A percentile compares a stretch with the other conserved stretches of the same genome.
Conservation (phyloP, 2,329 filamentous ascomycete genomes). For the Pseudocercospora macadamiae region DNA sequence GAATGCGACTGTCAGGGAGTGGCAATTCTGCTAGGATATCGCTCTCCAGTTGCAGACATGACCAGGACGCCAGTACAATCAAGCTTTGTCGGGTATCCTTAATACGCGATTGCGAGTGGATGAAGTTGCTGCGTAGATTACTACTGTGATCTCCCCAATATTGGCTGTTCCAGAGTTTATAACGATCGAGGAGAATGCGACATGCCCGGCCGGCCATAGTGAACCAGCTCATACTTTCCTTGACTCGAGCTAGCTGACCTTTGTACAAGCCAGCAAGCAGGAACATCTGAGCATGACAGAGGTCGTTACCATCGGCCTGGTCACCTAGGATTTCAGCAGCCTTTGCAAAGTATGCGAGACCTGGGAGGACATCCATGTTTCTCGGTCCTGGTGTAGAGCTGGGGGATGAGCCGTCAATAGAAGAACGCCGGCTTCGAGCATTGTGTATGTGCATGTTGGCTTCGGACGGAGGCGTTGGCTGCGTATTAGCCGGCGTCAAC, state of each 20-base stretch:
- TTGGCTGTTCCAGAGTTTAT: constrained; percentile 45
- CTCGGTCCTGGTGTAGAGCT: constrained; percentile 21
- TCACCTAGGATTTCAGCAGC: constrained; percentile 85
- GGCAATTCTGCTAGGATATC: constrained; percentile 87
- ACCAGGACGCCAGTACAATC: constrained; percentile 78
- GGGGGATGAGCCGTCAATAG: constrained; percentile 35
- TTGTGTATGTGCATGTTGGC: constrained; percentile 24
- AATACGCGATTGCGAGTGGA: constrained; percentile 32
- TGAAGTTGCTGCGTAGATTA: constrained; percentile 38
- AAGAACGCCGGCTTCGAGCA: constrained; percentile 36
- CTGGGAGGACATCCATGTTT: constrained; percentile 78
- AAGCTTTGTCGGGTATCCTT: constrained; percentile 43
- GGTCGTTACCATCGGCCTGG: constrained; percentile 74
- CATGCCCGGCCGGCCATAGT: constrained; percentile 62
- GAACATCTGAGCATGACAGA: constrained; percentile 82
- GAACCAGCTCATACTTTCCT: constrained; percentile 81
- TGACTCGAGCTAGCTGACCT: constrained; percentile 80
- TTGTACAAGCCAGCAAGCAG: constrained; percentile 87
- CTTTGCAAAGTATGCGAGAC: constrained; percentile 84
- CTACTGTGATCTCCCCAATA: constrained; percentile 41
- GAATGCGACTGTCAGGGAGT: constrained; percentile 64
- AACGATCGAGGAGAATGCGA: constrained; percentile 76
- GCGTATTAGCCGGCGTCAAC: constrained; percentile 31
- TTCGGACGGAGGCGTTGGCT: constrained; percentile 37
- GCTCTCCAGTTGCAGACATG: constrained; percentile 89